Base-by-base conservation (phyloP, 2,329 filamentous ascomycete species). In the Orbilia oligospora region DNA sequence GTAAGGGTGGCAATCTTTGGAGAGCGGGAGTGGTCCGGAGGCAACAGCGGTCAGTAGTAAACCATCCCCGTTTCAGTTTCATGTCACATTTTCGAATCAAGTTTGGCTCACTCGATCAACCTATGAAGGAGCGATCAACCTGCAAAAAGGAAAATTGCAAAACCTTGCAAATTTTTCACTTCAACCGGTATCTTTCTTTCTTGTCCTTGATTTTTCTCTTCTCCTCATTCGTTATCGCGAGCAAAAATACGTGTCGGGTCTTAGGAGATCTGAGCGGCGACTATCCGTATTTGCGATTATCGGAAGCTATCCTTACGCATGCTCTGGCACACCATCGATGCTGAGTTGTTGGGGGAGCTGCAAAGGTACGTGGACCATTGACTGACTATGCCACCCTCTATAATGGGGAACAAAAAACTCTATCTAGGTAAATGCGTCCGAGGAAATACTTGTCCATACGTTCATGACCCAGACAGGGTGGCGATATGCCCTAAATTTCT, bases 401-500 rank as follows among this genome's bases (percentile, higher is more conserved):
- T 71, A 27, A 64, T 53, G 67, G 72, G 66, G 63, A 71, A 71
- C 51, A 71, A 73, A 69, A 44, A 58, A 49, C n/a, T 61, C 38
- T 70, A 71, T 84, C 41, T 87, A 97, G 96, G 96, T 86, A 91
- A 91, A 81, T 99, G 96, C 84, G 87, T 90, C 71, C 93, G 93
- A 84, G 94, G 95, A 76, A 91, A 92, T 6, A 87, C 86, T 58
- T 99, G 96, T 85, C 91, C 89, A 70, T 96, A 92, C 83, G 86
- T 90, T 63, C 96, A 99, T 87, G 93, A 99, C 83, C 89, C 92
- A 49, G 87, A 90, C 83, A 97, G 93, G 86, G 93, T 97, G 82
- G 93, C 95, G 71, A 90, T 96, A 71, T 99, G 96, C 90, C 96
- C 93, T 85, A 91, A 93, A 68, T 94, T 92, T 83, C 87, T 98